phyloP scores from a whole-genome alignment of 139 green algal species.

The Marvania coccoides region DNA sequence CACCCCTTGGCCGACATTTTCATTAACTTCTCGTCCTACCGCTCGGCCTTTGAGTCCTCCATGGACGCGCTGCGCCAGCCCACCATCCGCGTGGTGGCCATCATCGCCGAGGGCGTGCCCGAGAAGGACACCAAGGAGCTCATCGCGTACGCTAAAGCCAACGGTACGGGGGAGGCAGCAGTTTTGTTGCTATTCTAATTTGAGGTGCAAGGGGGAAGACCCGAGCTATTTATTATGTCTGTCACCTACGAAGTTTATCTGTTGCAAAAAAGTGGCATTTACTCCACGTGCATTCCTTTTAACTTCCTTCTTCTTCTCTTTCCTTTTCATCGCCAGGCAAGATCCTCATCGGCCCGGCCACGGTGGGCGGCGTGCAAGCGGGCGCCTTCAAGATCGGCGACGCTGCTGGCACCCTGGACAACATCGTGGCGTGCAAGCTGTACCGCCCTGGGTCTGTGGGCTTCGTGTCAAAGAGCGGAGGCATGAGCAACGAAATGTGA shows the following conservation, averaged over 20 bases:
- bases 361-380: conserved; percentile 83
- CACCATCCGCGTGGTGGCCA: conserved; percentile 76
- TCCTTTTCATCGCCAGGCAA: too few relatives aligned
- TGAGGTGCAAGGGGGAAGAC: too few relatives aligned
- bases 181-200: too few relatives aligned
- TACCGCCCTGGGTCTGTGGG: conserved; percentile 84
- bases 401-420: conserved; percentile 90
- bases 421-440: conserved; percentile 91
- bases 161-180: too few relatives aligned
- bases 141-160: conserved; percentile 12
- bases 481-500: conserved; percentile 95
- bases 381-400: conserved; percentile 94
- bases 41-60: conserved; percentile 78
- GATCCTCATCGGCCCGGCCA: conserved; percentile 87
- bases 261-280: too few relatives aligned
- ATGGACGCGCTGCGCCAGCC: conserved; percentile 80
- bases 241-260: too few relatives aligned
- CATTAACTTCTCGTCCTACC: conserved; percentile 92
- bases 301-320: conserved; percentile 61
- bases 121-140: conserved; percentile 82
- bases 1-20: conserved; percentile 84
- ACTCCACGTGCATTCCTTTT: conserved; percentile 24
- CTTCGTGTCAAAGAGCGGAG: conserved; percentile 88
- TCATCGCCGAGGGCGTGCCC: conserved; percentile 93
- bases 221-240: too few relatives aligned